Evolutionary conservation across 1,139 yeast genomes (phyloP).

Genomic region (Kluyveromyces sp.): DNA sequence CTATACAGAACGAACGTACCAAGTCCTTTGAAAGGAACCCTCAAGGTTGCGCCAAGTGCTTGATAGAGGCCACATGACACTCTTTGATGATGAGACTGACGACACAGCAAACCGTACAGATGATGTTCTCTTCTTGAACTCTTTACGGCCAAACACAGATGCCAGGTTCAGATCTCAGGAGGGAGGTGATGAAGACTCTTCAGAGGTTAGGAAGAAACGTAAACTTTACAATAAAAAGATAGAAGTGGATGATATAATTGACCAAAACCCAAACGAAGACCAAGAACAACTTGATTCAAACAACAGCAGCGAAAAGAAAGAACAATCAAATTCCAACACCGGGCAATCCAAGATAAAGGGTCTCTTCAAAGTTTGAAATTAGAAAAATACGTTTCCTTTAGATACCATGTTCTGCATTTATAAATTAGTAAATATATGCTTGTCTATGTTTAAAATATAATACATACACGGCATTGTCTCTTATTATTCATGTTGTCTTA

Average conservation of each 20-base stretch:
- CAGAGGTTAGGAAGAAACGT: constrained; percentile 12
- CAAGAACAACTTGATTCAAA: constrained; percentile 3
- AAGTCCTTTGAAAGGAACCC: constrained; percentile 5
- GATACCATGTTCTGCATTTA: background rate
- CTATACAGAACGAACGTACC: constrained; percentile 10
- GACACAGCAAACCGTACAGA: constrained; percentile 14
- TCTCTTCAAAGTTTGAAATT: constrained; percentile 3
- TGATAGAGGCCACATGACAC: constrained; percentile 13
- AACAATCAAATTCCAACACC: background rate
- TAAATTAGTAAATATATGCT: background rate
- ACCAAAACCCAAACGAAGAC: background rate
- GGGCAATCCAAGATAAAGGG: constrained; percentile 3
- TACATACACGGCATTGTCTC: background rate
- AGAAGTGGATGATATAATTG: constrained; percentile 8
- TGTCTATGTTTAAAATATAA: background rate
- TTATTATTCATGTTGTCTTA: background rate
- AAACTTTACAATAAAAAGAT: constrained; percentile 17
- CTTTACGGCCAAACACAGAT: constrained; percentile 8
- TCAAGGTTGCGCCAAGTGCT: constrained; percentile 14
- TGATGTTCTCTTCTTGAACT: constrained; percentile 13
- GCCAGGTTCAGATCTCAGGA: background rate
- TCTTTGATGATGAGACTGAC: constrained; percentile 17
- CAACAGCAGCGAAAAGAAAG: too few species aligned
- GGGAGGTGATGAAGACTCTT: background rate
- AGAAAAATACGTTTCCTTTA: background rate